Evolutionary conservation across 148 eudicot species (phyloP), one percentile per base, ranked within the genome.

Genomic region (Fagopyrum esculentum): DNA sequence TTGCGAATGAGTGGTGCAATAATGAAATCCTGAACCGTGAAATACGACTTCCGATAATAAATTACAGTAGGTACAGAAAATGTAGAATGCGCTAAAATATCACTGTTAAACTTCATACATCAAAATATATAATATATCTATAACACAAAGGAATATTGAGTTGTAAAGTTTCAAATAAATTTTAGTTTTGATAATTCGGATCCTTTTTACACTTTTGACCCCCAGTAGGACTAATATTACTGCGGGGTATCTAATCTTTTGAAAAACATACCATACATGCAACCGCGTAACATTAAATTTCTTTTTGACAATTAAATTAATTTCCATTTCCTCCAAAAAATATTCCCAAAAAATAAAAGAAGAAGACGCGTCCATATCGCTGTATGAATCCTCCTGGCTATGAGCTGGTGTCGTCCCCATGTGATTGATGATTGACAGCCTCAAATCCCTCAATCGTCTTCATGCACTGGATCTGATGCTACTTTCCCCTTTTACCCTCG

Each of bases 401-500:
- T 64, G 70, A 30, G 40, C 40, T 35, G 70, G 46, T 64, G 70
- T 64, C 70, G 40, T 30, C 71, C 15, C 19, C 71, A 35, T 66
- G 46, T 66, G 71, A 57, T 57, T 66, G 71, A 57, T 57, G 69
- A 63, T 66, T 66, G 19, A 43, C 71, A 66, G 47, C 71, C 19
- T 13, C 71, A 40, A 66, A 43, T 7, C 71, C 46, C 9, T 66
- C 43, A 15, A 66, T 66, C 46, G 9, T 12, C 30, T 30, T 46
- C 74, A 4, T 35, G 74, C 74, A 71, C 55, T 49, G 52, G 17
- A 71, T 71, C 55, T 10, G 16, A 19, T 26, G 30, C 43, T 10
- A 10, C 1, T 66, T 86, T 76, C 93, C 90, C 73, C 82, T 77
- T 89, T 87, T 84, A 78, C 91, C 96, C 86, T 86, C 73, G 88